phyloP scores from a whole-genome alignment of 1,284 basidiomycete species.

The Microstroma glucosiphilum region DNA sequence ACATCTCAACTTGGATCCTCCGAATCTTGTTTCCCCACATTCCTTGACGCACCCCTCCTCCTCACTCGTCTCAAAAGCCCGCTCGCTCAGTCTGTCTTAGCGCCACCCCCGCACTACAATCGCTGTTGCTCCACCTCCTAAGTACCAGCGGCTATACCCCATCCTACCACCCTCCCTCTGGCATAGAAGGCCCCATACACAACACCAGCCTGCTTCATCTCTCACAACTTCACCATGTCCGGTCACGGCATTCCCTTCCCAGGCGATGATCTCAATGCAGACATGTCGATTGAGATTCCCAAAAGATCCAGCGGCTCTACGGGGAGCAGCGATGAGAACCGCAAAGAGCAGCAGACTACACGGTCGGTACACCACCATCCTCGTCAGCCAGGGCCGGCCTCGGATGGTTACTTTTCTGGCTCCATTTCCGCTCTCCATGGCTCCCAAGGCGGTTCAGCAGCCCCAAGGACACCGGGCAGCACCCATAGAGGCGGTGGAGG shows the following conservation, averaged over 20 bases:
- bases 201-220: too few relatives aligned
- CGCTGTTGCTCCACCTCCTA: too few relatives aligned
- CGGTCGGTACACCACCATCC: conserved; percentile 6
- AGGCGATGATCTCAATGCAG: background rate
- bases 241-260: conserved; percentile 3
- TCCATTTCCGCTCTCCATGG: background rate
- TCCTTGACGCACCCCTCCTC: too few relatives aligned
- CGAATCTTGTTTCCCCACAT: too few relatives aligned
- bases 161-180: too few relatives aligned
- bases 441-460: background rate
- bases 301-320: background rate
- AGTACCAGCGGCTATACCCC: too few relatives aligned
- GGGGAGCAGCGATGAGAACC: background rate
- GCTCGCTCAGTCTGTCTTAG: too few relatives aligned
- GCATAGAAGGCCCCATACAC: too few relatives aligned
- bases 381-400: conserved; percentile 4
- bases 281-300: conserved; percentile 7
- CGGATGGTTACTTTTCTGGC: conserved; percentile 4
- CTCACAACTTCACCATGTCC: too few relatives aligned
- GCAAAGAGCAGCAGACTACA: conserved; percentile 2
- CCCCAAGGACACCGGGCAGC: background rate
- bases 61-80: too few relatives aligned
- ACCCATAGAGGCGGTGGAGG: background rate
- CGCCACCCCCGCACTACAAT: too few relatives aligned
- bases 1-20: too few relatives aligned